These are phyloP conservation scores for Paracorniculantispora psalliotae DNA, from an alignment of 2,329 filamentous ascomycete species.

Conservation along the genomic window DNA sequence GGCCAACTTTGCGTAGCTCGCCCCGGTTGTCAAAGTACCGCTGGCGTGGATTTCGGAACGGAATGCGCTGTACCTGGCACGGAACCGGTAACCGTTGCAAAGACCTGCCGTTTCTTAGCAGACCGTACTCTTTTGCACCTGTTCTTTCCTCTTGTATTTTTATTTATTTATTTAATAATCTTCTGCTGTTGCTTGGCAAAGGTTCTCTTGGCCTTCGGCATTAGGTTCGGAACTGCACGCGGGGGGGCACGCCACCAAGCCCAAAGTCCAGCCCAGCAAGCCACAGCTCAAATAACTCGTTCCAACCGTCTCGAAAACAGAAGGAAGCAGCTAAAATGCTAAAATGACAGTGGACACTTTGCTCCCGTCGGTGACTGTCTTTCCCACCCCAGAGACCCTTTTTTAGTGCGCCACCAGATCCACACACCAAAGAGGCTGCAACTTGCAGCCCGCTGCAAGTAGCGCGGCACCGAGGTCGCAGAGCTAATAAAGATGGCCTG, in stretches of 20 bases:
- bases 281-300: too few species aligned
- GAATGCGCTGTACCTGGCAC: background rate
- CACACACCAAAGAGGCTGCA: background rate
- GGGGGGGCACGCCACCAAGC: background rate
- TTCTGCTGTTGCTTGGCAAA: background rate
- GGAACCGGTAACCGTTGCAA: background rate
- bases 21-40: background rate
- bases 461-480: background rate
- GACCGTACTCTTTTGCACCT: too few species aligned
- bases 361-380: too few species aligned
- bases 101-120: too few species aligned
- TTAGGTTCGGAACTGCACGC: background rate
- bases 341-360: too few species aligned
- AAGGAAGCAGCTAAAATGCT: too few species aligned
- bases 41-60: background rate
- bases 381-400: background rate
- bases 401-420: conserved; percentile 7
- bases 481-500: background rate
- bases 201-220: background rate
- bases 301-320: too few species aligned
- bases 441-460: background rate
- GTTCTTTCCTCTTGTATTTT: too few species aligned
- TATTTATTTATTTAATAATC: too few species aligned
- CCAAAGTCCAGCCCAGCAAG: background rate
- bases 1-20: background rate